Base-by-base conservation (phyloP, 169 alveolate genomes). In the Theileria equi region DNA sequence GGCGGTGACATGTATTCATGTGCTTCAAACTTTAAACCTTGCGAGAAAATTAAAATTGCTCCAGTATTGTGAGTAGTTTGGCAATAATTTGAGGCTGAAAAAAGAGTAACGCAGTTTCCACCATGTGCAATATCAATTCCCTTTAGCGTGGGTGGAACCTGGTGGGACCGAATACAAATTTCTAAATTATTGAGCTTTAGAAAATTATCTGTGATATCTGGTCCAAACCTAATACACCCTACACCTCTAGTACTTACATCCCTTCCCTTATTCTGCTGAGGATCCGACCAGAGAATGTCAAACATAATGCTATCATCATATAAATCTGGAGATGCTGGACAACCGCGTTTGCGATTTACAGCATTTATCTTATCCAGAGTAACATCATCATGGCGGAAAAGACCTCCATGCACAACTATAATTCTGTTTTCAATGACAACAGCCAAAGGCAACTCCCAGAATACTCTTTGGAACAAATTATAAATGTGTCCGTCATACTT, bases 261-360 rank as follows among this genome's bases (percentile, higher is more conserved):
- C 16, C 91, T 59, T 8, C 97, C 97, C 11, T 80, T 57, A 28
- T 86, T 87, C 31, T 65, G 80, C 67, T 89, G 91, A 1, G 97
- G 97, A 63, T 93, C 97, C 17, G 96, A 88, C 97, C 97, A 93
- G 17, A 93, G 83, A 38, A 93, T 49, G 64, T 93, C 97, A 68
- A 92, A 93, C 89, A 93, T 89, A 32, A 93, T 64, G 32, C 92
- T 91, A 53, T 89, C 95, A 40, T 88, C 92, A 43, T 74, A 84
- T n/a, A 73, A 55, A 55, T 80, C 90, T 0, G 95, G 95, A 44
- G 86, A 61, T 10, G 92, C 91, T 3, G 95, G 95, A 58, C 94
- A 91, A 66, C 89, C 90, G 19, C 95, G 79, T 57, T 83, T 87
- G 34, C 96, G 76, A 57, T 93, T 78, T 7, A 93, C 89, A 21